phyloP scores from a whole-genome alignment of 2,329 filamentous ascomycete species.

The Stromatinia cepivora region DNA sequence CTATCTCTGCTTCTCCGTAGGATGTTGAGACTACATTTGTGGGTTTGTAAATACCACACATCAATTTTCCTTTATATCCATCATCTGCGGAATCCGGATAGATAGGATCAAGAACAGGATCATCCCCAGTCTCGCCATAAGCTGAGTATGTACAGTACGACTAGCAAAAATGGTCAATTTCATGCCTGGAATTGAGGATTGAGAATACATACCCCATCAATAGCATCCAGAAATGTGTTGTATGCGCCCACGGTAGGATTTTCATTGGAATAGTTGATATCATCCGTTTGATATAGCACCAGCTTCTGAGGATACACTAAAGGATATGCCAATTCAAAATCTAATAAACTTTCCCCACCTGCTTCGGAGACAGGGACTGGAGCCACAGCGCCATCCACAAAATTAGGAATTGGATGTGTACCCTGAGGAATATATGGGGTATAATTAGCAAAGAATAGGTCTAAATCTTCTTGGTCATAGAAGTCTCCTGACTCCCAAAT shows the following conservation, averaged over 20 bases:
- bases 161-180: slow-evolving; percentile 3
- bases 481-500: slow-evolving; percentile 54
- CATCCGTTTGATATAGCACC: slow-evolving; percentile 47
- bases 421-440: slow-evolving; percentile 41
- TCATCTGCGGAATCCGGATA: slow-evolving; percentile 51
- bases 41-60: slow-evolving; percentile 50
- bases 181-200: neutral
- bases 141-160: slow-evolving; percentile 27
- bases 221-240: slow-evolving; percentile 25
- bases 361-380: slow-evolving; percentile 26
- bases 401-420: slow-evolving; percentile 38
- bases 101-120: slow-evolving; percentile 46
- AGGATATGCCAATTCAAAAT: slow-evolving; percentile 49
- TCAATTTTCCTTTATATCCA: slow-evolving; percentile 51
- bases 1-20: slow-evolving; percentile 54
- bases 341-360: slow-evolving; percentile 37
- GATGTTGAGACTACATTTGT: slow-evolving; percentile 49
- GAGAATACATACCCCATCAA: slow-evolving; percentile 18
- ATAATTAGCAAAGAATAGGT: slow-evolving; percentile 50
- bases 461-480: slow-evolving; percentile 37
- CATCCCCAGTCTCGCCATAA: slow-evolving; percentile 25
- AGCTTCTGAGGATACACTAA: slow-evolving; percentile 51
- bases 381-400: slow-evolving; percentile 40
- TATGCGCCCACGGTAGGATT: slow-evolving; percentile 13
- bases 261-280: slow-evolving; percentile 30